phyloP scores from a whole-genome alignment of 108 stramenopile genomes.

The Cyclotella choctawhatcheeana region DNA sequence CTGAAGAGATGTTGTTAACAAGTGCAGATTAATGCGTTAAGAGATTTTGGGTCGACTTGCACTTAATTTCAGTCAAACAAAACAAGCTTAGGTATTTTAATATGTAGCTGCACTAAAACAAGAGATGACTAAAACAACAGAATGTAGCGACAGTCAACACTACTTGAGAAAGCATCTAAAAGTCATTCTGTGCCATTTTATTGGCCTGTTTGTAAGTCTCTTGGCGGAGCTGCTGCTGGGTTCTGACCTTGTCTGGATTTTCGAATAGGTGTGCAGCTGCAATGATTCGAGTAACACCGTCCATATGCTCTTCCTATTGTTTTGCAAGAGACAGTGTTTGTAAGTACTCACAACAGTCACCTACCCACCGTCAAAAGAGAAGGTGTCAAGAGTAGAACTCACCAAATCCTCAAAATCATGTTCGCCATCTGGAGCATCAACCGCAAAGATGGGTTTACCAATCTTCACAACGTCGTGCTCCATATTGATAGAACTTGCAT shows the following conservation, averaged over 20 bases:
- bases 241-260: conserved; percentile 29
- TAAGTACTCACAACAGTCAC: background rate
- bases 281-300: conserved; percentile 29
- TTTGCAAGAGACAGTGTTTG: background rate
- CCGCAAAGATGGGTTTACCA: conserved; percentile 32
- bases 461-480: conserved; percentile 35
- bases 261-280: conserved; percentile 32
- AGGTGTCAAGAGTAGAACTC: background rate
- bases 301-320: conserved; percentile 38
- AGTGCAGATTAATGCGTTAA: too few relatives aligned
- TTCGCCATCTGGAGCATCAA: conserved; percentile 49
- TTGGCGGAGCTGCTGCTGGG: conserved; percentile 35
- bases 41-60: too few relatives aligned
- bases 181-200: conserved; percentile 20
- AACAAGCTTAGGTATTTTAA: too few relatives aligned
- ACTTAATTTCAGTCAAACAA: too few relatives aligned
- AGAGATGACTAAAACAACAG: too few relatives aligned
- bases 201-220: conserved; percentile 22
- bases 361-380: background rate
- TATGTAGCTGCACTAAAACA: too few relatives aligned
- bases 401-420: conserved; percentile 52
- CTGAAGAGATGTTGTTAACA: too few relatives aligned
- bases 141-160: too few relatives aligned
- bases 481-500: conserved; percentile 28
- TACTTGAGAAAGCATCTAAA: too few relatives aligned